These are phyloP conservation scores for Casuarina glauca DNA, from an alignment of 306 rosid species.

Conservation along the genomic window DNA sequence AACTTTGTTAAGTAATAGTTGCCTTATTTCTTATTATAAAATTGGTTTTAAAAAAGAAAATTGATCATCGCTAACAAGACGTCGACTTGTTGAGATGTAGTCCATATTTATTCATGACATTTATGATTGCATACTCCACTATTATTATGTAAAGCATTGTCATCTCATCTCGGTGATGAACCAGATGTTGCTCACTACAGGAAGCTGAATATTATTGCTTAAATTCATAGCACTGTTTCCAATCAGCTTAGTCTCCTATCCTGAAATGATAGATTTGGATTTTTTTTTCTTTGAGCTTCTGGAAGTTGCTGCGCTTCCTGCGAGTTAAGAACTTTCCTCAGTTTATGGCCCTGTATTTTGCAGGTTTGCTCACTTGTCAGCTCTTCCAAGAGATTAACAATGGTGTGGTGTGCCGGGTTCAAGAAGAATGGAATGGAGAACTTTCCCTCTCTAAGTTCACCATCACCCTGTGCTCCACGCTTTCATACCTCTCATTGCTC, in stretches of 20 bases:
- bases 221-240: not conserved
- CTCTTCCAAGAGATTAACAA: constrained; percentile 16
- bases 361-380: constrained; percentile 20
- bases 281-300: constrained; percentile 20
- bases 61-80: too few relatives aligned
- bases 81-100: too few relatives aligned
- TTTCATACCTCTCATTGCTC: constrained; percentile 36
- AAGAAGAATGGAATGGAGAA: constrained; percentile 13
- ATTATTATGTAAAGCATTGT: not conserved
- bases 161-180: not conserved
- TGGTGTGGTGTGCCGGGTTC: constrained; percentile 9
- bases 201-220: not conserved
- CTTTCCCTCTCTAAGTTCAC: not conserved
- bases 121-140: not conserved
- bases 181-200: not conserved
- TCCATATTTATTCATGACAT: too few relatives aligned
- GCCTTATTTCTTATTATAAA: too few relatives aligned
- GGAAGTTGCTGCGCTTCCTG: constrained; percentile 29
- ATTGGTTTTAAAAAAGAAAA: too few relatives aligned
- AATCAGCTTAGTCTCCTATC: not conserved
- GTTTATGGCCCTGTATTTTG: constrained; percentile 43
- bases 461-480: constrained; percentile 41
- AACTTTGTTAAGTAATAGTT: too few relatives aligned
- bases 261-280: constrained; percentile 29
- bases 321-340: constrained; percentile 54